Base-by-base conservation (phyloP, 257 asterid species). In the Solanum habrochaites region DNA sequence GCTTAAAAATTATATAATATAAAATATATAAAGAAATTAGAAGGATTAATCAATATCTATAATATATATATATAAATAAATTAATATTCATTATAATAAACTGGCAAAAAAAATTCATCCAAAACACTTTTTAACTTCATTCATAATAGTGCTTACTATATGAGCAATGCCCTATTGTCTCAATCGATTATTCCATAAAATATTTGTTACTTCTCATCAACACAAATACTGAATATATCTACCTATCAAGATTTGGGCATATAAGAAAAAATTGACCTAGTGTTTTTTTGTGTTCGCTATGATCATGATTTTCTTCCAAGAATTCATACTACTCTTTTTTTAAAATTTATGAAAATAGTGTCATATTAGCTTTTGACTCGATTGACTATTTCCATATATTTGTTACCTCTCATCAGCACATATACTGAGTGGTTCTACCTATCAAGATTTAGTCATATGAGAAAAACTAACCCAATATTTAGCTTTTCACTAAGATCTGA, bases 351-450 rank as follows among this genome's bases (percentile, higher is more conserved):
- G 72, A 64, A 8, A 66, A 1, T 64, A 66, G 21, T 27, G 20
- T 12, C 5, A 2, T 13, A 20, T 27, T 67, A 67, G 73, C 20
- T 27, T 27, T 2, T 67, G 73, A 0, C 73, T 67, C 21, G 10
- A 67, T 0, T 0, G 0, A 67, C 5, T 67, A 67, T 67, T 67
- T 0, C 37, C 12, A 11, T 29, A 1, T 15, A 29, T 29, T 29
- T 29, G 3, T 10, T 14, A 8, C 0, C 6, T 69, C 6, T 69
- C 23, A 29, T 62, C 12, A 29, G 0, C 23, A 69, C 6, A 69
- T 0, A 3, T 69, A 69, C 0, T 13, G 0, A 1, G 3, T 69
- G n/a, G 8, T 23, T 69, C 10, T 29, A 69, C n/a, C 10, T 69
- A 29, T 2, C 7, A 29, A 29, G 4, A 69, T 69, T 29, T 3